Evolutionary conservation across 768 basidiomycete genomes (phyloP), one percentile per base, ranked within the genome.

Genomic region (Agaricus subrufescens): DNA sequence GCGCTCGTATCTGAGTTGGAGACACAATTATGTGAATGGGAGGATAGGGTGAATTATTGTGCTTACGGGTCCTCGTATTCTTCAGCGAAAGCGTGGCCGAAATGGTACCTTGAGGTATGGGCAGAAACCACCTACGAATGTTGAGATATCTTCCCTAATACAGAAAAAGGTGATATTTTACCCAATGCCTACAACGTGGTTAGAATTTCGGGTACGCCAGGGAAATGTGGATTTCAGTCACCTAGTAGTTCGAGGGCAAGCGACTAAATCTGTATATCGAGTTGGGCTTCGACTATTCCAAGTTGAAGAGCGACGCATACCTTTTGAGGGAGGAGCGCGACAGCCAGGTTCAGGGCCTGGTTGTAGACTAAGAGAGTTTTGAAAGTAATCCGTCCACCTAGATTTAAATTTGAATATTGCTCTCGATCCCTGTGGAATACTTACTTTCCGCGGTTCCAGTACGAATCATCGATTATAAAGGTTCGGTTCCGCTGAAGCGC

Each of bases 361-460:
- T 61, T 87, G 79, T 11, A 71, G 71, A 9, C 61, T 49, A 8
- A 74, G 72, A 12, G 86, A 71, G 57, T 80, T 75, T 61, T 81
- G 68, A 63, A 89, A 89, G 62, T 87, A 77, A 61, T 88, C 85
- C 31, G 70, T 71, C 86, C 86, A 89, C 63, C 86, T 86, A 55
- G 25, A 40, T 31, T 51, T 40, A 59, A 23, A 34, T 4, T 45
- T 44, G 54, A 23, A 38, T 52, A 37, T 37, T 34, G 2, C 37
- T 19, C 30, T 43, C 19, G 25, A 11, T n/a, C 4, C 9, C 34
- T n/a, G 34, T 37, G 30, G 15, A 52, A 30, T 42, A 69, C 82
- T 53, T 58, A 86, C 84, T 79, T 84, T 72, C 86, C 87, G 54
- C 86, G 80, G 66, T 86, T 83, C 87, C 87, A 89, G 59, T 83